Evolutionary conservation across 1,284 basidiomycete genomes (phyloP).

Genomic region (Trichosporon sp.): DNA sequence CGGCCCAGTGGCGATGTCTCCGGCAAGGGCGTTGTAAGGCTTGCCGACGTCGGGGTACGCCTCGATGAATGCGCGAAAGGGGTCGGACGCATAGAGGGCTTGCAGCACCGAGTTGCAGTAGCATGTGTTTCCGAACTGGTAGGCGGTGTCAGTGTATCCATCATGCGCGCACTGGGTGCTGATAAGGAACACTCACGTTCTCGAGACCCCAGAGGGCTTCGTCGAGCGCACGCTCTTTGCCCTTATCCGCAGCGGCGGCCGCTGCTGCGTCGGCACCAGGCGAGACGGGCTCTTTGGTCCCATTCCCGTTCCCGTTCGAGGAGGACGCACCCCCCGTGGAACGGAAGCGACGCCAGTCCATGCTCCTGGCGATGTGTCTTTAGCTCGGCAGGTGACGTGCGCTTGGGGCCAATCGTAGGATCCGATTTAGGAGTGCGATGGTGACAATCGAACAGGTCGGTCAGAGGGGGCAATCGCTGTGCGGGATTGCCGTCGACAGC

Average conservation of each 20-base stretch:
- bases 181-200: slow-evolving; percentile 64
- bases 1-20: slow-evolving; percentile 16
- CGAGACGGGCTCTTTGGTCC: slow-evolving; percentile 1
- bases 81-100: slow-evolving; percentile 83
- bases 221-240: slow-evolving; percentile 30
- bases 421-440: neutral
- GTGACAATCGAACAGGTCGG: neutral
- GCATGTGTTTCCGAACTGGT: slow-evolving; percentile 78
- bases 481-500: neutral
- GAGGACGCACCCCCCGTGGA: slow-evolving; percentile 7
- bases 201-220: slow-evolving; percentile 71
- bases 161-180: neutral
- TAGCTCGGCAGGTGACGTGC: neutral
- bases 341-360: slow-evolving; percentile 23
- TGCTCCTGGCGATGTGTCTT: neutral
- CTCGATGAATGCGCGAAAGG: slow-evolving; percentile 70
- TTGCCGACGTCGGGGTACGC: slow-evolving; percentile 52
- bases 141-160: neutral
- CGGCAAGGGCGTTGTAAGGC: slow-evolving; percentile 41
- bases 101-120: slow-evolving; percentile 98
- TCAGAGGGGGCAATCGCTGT: neutral
- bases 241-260: slow-evolving; percentile 16
- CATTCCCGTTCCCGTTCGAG: slow-evolving; percentile 7
- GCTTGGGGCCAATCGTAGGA: neutral
- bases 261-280: neutral